Evolutionary conservation across 805 yeast genomes (phyloP).

Genomic region (Candida berthetii): DNA sequence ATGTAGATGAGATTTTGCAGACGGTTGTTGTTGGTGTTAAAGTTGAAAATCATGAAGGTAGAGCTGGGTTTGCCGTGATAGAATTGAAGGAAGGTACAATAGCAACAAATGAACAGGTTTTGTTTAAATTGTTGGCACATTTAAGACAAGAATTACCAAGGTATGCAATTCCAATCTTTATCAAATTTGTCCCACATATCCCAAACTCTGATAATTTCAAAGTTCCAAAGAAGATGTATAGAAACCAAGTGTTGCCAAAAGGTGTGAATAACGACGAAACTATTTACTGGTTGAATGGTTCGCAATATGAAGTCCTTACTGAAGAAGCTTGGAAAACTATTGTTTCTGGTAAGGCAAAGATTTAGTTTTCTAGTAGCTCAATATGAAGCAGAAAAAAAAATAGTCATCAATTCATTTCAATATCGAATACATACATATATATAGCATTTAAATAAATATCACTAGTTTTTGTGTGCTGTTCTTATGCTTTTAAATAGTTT

Average conservation of each 20-base stretch:
- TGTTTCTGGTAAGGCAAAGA: constrained; percentile 10
- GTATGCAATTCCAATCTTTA: constrained; percentile 81
- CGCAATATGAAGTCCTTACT: constrained; percentile 49
- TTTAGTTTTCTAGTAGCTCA: too few species aligned
- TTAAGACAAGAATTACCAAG: constrained; percentile 53
- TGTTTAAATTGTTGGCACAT: constrained; percentile 30
- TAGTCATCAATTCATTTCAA: neutral
- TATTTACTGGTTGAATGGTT: constrained; percentile 65
- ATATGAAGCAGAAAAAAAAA: neutral
- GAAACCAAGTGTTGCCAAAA: constrained; percentile 62
- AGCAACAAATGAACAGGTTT: constrained; percentile 22
- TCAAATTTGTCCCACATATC: constrained; percentile 60
- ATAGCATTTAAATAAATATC: too few species aligned
- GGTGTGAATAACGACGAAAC: constrained; percentile 55
- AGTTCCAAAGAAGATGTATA: constrained; percentile 62
- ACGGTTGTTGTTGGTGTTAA: constrained; percentile 84
- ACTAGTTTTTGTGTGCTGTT: too few species aligned
- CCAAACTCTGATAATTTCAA: constrained; percentile 77
- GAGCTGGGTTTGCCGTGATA: constrained; percentile 86
- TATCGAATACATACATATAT: too few species aligned
- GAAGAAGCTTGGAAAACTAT: constrained; percentile 47
- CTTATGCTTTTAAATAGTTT: too few species aligned
- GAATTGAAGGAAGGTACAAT: constrained; percentile 35
- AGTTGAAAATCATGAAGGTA: constrained; percentile 86
- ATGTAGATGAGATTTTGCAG: constrained; percentile 39